phyloP scores from a whole-genome alignment of 768 basidiomycete genomes.

The Asterophora lycoperdoides region DNA sequence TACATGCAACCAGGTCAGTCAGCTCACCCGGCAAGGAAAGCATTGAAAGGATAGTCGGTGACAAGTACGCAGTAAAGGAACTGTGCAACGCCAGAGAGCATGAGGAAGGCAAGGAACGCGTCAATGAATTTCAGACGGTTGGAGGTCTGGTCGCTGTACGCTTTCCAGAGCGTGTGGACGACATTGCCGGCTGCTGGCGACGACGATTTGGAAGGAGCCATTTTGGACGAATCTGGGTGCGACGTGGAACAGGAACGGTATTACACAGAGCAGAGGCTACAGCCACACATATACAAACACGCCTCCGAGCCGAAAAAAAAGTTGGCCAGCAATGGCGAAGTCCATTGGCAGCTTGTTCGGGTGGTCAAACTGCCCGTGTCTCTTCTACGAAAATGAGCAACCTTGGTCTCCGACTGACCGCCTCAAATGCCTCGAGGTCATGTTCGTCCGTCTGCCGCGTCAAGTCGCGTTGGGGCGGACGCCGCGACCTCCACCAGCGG shows the following conservation, averaged over 20 bases:
- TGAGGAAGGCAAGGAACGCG: constrained; percentile 85
- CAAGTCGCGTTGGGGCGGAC: constrained; percentile 24
- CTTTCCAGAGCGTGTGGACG: constrained; percentile 60
- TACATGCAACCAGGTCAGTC: not conserved
- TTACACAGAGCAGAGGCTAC: constrained; percentile 20
- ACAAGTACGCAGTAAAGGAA: constrained; percentile 90
- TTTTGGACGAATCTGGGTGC: constrained; percentile 16
- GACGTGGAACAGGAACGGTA: constrained; percentile 32
- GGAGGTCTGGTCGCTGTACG: constrained; percentile 75
- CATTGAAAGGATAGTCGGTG: constrained; percentile 95
- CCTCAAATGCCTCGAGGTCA: constrained; percentile 19
- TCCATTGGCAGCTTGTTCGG: not conserved
- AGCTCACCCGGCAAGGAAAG: constrained; percentile 90
- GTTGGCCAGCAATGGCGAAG: constrained; percentile 4
- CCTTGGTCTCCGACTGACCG: constrained; percentile 25
- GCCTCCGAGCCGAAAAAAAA: constrained; percentile 7
- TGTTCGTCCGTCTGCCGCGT: constrained; percentile 16
- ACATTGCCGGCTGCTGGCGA: constrained; percentile 33
- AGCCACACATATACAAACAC: constrained; percentile 29
- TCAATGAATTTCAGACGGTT: constrained; percentile 92
- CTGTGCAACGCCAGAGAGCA: constrained; percentile 86
- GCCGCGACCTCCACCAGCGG: constrained; percentile 45
- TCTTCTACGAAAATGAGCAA: constrained; percentile 21
- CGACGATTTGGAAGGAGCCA: constrained; percentile 35
- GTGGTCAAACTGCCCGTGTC: constrained; percentile 8